Evolutionary conservation across 306 rosid species (phyloP).

Genomic region (Malus fusca): DNA sequence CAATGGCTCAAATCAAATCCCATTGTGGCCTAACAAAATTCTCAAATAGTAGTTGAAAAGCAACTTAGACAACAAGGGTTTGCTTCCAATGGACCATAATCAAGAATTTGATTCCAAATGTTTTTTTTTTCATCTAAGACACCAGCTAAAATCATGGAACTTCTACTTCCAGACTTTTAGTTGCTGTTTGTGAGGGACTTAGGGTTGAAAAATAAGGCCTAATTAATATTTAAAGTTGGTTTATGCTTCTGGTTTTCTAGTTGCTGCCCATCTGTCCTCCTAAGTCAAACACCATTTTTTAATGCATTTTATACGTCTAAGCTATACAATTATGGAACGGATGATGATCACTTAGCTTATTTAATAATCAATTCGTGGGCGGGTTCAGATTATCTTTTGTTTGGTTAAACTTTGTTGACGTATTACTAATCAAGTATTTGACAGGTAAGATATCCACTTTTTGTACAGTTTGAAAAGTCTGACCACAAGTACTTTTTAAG

Average conservation of each 20-base stretch:
- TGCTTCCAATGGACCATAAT: slow-evolving; percentile 10
- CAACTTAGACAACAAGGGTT: background rate
- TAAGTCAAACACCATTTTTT: slow-evolving; percentile 22
- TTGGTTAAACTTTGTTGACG: background rate
- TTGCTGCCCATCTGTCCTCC: slow-evolving; percentile 9
- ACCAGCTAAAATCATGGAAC: background rate
- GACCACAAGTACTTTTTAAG: slow-evolving; percentile 29
- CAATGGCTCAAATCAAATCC: background rate
- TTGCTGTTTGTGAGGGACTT: slow-evolving; percentile 17
- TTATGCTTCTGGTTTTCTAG: slow-evolving; percentile 17
- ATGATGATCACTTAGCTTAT: slow-evolving; percentile 14
- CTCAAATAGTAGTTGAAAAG: background rate
- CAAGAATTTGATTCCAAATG: background rate
- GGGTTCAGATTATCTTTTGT: background rate
- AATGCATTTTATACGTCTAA: background rate
- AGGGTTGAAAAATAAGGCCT: background rate
- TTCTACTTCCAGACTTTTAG: background rate
- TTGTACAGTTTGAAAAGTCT: slow-evolving; percentile 45
- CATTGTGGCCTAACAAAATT: background rate
- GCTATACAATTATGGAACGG: slow-evolving; percentile 3
- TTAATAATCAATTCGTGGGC: slow-evolving; percentile 14
- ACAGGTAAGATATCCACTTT: slow-evolving; percentile 19
- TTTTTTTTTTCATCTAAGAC: background rate
- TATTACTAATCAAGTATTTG: slow-evolving; percentile 8
- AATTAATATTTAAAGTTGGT: background rate